Conservation (phyloP, 1,284 basidiomycete genomes). For the Cutaneotrichosporon daszewskae region DNA sequence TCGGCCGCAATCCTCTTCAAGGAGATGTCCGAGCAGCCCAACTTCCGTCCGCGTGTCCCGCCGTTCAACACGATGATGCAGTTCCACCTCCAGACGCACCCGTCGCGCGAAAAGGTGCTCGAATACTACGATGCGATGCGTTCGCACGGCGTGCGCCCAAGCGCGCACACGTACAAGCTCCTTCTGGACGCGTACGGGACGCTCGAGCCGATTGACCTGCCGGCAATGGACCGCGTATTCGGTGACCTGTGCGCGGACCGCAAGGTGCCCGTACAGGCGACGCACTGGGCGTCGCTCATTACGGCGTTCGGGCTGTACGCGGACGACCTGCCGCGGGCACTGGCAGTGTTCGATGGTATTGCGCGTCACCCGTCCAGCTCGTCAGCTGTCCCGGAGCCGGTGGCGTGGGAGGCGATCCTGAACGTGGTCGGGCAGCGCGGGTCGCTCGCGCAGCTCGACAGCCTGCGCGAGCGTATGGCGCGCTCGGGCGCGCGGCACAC, state of each 20-base stretch:
- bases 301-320: constrained; percentile 79
- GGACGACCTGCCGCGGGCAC: constrained; percentile 71
- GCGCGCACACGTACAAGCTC: constrained; percentile 90
- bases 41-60: constrained; percentile 83
- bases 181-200: constrained; percentile 85
- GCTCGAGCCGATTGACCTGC: constrained; percentile 75
- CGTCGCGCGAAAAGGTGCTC: constrained; percentile 70
- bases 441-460: constrained; percentile 70
- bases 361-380: constrained; percentile 49
- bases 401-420: constrained; percentile 85
- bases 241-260: constrained; percentile 54
- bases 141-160: constrained; percentile 62
- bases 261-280: constrained; percentile 63
- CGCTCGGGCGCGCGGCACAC: constrained; percentile 73
- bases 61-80: constrained; percentile 96
- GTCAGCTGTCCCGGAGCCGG: constrained; percentile 62
- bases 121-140: constrained; percentile 70
- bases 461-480: constrained; percentile 63
- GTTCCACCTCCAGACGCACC: constrained; percentile 83
- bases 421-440: constrained; percentile 77
- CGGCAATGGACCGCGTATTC: constrained; percentile 70
- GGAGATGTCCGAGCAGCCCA: constrained; percentile 70
- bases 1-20: constrained; percentile 77
- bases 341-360: constrained; percentile 74
- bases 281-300: constrained; percentile 89